Evolutionary conservation across 345 rosid genomes (phyloP), one percentile per base, ranked within the genome.

Genomic region (Clausena lansium): DNA sequence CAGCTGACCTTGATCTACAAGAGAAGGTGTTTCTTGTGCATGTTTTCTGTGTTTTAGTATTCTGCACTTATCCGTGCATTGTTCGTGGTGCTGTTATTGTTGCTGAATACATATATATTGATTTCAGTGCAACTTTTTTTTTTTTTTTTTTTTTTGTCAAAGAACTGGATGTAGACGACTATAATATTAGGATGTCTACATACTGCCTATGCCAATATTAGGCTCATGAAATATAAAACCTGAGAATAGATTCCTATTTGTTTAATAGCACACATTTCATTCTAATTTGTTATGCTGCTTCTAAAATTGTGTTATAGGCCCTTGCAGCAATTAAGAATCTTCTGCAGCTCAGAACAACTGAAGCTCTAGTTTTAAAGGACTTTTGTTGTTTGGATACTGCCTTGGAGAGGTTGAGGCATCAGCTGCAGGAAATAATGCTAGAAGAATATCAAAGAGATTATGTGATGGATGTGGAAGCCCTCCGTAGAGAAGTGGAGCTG

Each of bases 1-100:
- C 88, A 14, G 52, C 76, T 55, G 98, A 96, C 84, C 92, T 92
- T 77, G 98, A 96, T 86, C 91, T 94, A 83, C 99, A 88, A 82
- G 98, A 96, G 77, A 96, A 96, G 98, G 99, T 89, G 60, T 38
- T 61, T 75, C 50, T 77, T 67, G 68, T 38, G 54, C 77, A 22
- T 76, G 15, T 22, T 39, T 50, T 17, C 68, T 75, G 57, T 66
- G 54, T 62, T 61, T 81, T 74, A 14, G 32, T 30, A 35, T 39
- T 59, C 10, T 28, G 47, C 27, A 13, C 7, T 38, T 28, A 28
- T 71, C 47, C 2, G 4, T 41, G 38, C 25, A 20, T 54, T 30
- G 62, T 63, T 61, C 8, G 17, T 50, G 35, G 38, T 38, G 35
- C 54, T 57, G 50, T 63, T 35, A 7, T 7, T 58, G 30, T 57